Percentiles rank a stretch among this genome's conserved stretches.
Evolutionary conservation across 108 stramenopile species (phyloP).

Genomic region (Cyclostephanos invisitatus): DNA sequence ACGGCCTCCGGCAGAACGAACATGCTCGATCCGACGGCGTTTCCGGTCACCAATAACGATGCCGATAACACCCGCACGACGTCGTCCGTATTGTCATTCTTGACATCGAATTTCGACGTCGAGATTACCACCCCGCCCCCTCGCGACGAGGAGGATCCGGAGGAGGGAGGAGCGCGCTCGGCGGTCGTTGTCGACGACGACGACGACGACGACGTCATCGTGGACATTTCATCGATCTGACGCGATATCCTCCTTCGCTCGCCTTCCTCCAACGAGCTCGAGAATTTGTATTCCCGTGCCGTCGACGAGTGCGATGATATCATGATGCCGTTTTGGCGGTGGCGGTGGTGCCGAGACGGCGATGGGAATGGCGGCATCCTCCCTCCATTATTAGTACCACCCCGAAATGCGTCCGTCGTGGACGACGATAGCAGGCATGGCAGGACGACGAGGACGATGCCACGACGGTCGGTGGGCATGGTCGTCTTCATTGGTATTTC

Average conservation of each 20-base stretch:
- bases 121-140: too few relatives aligned
- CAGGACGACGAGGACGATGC: too few relatives aligned
- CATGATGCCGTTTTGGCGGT: neutral
- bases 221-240: neutral
- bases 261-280: constrained; percentile 1
- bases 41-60: constrained; percentile 68
- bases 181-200: too few relatives aligned
- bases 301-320: neutral
- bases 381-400: too few relatives aligned
- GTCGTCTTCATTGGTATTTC: constrained; percentile 21
- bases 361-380: neutral
- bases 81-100: constrained; percentile 7
- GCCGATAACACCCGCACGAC: constrained; percentile 46
- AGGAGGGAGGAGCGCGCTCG: too few relatives aligned
- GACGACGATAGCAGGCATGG: too few relatives aligned
- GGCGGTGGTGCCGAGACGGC: too few relatives aligned
- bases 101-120: too few relatives aligned
- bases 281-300: neutral
- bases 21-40: constrained; percentile 78
- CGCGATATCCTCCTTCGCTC: neutral
- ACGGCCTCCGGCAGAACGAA: constrained; percentile 68
- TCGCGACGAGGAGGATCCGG: too few relatives aligned
- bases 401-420: constrained; percentile 17
- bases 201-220: neutral
- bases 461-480: neutral